phyloP scores from a whole-genome alignment of 225 moss, liverwort and hornwort genomes.

The Pseudoscleropodium purum region DNA sequence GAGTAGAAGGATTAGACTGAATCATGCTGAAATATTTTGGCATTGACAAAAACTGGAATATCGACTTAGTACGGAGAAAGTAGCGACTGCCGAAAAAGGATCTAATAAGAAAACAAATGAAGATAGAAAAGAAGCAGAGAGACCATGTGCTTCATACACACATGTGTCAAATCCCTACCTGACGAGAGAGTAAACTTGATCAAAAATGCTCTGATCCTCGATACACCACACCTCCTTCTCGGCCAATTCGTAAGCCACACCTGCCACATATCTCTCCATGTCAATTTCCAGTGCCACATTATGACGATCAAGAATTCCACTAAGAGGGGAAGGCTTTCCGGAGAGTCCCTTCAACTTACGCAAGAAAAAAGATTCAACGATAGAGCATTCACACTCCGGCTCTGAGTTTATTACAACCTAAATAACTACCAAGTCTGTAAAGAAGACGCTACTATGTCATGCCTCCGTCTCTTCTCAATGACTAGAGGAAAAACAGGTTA shows the following conservation, averaged over 20 bases:
- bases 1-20: background rate
- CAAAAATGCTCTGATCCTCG: conserved; percentile 73
- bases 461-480: background rate
- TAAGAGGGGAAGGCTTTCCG: background rate
- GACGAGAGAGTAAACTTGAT: conserved; percentile 76
- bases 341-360: background rate
- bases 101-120: background rate
- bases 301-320: background rate
- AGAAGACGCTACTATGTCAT: background rate
- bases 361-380: background rate
- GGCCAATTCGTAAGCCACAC: conserved; percentile 59
- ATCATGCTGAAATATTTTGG: background rate
- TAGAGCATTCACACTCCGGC: background rate
- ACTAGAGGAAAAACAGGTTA: background rate
- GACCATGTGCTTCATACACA: background rate
- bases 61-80: background rate
- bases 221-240: conserved; percentile 81
- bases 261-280: conserved; percentile 20
- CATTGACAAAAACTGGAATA: background rate
- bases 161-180: conserved; percentile 31
- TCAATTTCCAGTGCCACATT: background rate
- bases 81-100: background rate
- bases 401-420: background rate
- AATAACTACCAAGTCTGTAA: background rate
- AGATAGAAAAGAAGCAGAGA: background rate